phyloP scores from a whole-genome alignment of 768 basidiomycete species.

The Tylopilus subfusipes region DNA sequence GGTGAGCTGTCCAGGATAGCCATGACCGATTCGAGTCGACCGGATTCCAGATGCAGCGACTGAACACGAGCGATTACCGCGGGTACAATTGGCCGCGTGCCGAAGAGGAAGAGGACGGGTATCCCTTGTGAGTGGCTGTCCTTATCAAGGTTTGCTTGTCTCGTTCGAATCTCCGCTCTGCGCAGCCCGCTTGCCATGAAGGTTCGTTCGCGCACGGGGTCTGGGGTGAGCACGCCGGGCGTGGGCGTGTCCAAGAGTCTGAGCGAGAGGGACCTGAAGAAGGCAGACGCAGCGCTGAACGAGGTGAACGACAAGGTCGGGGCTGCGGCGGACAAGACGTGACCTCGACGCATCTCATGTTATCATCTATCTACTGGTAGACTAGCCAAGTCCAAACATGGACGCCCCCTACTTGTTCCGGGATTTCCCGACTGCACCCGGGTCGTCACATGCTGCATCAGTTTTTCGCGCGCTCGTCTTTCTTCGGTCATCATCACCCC shows the following conservation, averaged over 20 bases:
- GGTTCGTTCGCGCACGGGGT: conserved; percentile 77
- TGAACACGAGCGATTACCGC: conserved; percentile 84
- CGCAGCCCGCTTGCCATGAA: conserved; percentile 85
- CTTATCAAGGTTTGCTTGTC: conserved; percentile 14
- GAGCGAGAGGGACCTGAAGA: conserved; percentile 81
- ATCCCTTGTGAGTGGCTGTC: conserved; percentile 68
- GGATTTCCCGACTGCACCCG: conserved; percentile 13
- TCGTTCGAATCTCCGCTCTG: conserved; percentile 4
- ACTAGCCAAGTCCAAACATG: too few species aligned
- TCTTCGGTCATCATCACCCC: background rate
- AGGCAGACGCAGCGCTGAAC: conserved; percentile 83
- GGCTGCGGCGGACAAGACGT: background rate
- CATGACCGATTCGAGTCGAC: background rate
- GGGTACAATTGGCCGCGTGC: conserved; percentile 53
- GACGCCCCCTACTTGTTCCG: too few species aligned
- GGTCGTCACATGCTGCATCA: background rate
- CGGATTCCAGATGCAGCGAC: conserved; percentile 68
- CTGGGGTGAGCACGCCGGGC: conserved; percentile 82
- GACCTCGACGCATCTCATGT: too few species aligned
- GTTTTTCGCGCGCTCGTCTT: background rate
- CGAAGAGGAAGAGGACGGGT: conserved; percentile 88
- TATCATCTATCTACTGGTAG: background rate
- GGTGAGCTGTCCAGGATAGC: conserved; percentile 37
- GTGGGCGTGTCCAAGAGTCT: conserved; percentile 76
- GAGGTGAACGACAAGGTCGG: background rate